Evolutionary conservation across 2,329 filamentous ascomycete species (phyloP).

Genomic region (Plectosphaerella plurivora): DNA sequence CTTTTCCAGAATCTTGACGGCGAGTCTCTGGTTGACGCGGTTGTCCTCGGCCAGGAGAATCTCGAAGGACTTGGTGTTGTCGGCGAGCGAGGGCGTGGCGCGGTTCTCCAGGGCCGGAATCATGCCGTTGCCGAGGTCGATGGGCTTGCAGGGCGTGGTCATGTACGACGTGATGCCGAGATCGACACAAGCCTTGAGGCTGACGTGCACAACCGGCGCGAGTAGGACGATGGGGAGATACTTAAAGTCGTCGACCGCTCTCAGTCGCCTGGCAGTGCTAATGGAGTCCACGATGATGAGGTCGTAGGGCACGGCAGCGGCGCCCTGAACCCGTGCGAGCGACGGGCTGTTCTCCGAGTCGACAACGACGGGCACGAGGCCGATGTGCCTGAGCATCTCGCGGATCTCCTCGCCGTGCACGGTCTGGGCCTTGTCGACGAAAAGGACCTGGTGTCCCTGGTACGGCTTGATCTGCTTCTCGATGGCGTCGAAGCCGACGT

Average conservation of each 20-base stretch:
- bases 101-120: constrained; percentile 91
- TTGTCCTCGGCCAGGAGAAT: constrained; percentile 96
- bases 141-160: constrained; percentile 91
- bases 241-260: constrained; percentile 91
- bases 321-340: constrained; percentile 47
- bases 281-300: constrained; percentile 95
- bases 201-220: constrained; percentile 84
- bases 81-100: constrained; percentile 83
- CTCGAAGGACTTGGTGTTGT: constrained; percentile 93
- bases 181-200: constrained; percentile 87
- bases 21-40: constrained; percentile 90
- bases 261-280: constrained; percentile 78
- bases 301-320: constrained; percentile 71
- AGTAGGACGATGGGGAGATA: constrained; percentile 94
- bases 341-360: constrained; percentile 65
- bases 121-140: constrained; percentile 94
- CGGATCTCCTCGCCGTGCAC: constrained; percentile 72
- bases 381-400: constrained; percentile 72
- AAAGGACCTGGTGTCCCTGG: constrained; percentile 85
- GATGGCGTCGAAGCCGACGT: constrained; percentile 72
- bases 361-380: constrained; percentile 80
- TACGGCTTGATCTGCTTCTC: constrained; percentile 85
- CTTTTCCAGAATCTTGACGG: constrained; percentile 95
- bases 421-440: constrained; percentile 88
- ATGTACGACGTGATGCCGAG: constrained; percentile 98